These are phyloP conservation scores for Oryza officinalis DNA, from an alignment of 176 grass and related monocot genomes.

Conservation along the genomic window DNA sequence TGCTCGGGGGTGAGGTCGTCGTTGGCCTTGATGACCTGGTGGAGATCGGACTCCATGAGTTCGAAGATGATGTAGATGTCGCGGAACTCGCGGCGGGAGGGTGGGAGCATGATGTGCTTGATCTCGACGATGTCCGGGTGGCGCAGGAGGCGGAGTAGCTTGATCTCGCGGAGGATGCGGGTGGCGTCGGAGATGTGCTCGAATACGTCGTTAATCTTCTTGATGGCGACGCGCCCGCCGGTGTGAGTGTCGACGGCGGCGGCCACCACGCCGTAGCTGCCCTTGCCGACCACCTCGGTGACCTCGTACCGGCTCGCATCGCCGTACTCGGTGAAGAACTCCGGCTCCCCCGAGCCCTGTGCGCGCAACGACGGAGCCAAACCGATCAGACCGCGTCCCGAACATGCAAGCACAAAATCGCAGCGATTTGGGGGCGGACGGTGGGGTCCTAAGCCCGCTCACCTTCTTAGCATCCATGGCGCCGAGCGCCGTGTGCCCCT, in stretches of 20 bases:
- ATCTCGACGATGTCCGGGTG: conserved; percentile 81
- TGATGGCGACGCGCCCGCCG: conserved; percentile 69
- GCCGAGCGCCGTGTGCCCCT: not conserved
- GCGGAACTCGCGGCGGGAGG: conserved; percentile 65
- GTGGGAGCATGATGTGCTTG: conserved; percentile 87
- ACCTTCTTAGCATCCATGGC: conserved; percentile 45
- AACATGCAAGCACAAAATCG: conserved; percentile 2
- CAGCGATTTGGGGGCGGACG: not conserved
- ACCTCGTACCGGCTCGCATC: conserved; percentile 69
- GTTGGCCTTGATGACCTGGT: conserved; percentile 87
- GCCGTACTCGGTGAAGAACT: conserved; percentile 81
- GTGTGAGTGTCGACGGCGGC: conserved; percentile 62
- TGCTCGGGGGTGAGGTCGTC: conserved; percentile 71
- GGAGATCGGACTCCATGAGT: conserved; percentile 84
- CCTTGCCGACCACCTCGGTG: conserved; percentile 76
- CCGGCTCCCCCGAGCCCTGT: conserved; percentile 46
- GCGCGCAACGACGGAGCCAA: conserved; percentile 19
- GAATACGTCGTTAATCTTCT: conserved; percentile 84
- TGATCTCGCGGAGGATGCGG: conserved; percentile 83
- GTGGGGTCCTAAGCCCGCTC: not conserved
- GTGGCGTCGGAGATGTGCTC: conserved; percentile 83
- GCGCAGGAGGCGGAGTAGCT: conserved; percentile 71
- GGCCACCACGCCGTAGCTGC: conserved; percentile 74
- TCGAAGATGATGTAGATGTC: conserved; percentile 83
- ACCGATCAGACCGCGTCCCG: conserved; percentile 13